A percentile compares a stretch with the other conserved stretches of the same genome.
These are phyloP conservation scores for Aureobasidium sp. DNA, from an alignment of 2,329 filamentous ascomycete species.

Conservation along the genomic window DNA sequence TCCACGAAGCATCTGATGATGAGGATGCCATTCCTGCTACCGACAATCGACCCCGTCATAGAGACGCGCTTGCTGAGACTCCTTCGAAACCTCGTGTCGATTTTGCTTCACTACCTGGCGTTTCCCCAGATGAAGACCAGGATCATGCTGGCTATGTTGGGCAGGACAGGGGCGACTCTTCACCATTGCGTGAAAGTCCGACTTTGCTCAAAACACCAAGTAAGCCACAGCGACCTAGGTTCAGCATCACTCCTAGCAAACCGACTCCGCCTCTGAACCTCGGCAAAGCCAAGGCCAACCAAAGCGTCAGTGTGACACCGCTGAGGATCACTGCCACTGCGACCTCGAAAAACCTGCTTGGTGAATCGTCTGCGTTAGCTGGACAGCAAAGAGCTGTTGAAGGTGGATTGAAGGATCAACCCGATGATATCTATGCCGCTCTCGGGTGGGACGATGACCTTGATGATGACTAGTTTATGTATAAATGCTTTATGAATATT, in stretches of 20 bases:
- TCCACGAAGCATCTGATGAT: slow-evolving; percentile 14
- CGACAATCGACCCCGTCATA: slow-evolving; percentile 10
- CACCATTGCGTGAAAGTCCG: neutral
- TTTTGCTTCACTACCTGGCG: neutral
- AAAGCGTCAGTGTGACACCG: slow-evolving; percentile 13
- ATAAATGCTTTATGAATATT: neutral
- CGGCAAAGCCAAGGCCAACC: neutral
- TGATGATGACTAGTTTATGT: slow-evolving; percentile 6
- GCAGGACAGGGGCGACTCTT: slow-evolving; percentile 6
- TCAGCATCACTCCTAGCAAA: neutral
- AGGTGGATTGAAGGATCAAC: neutral
- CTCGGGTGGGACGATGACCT: slow-evolving; percentile 38
- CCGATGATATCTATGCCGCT: slow-evolving; percentile 31
- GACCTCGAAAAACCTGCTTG: slow-evolving; percentile 21
- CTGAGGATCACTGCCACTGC: slow-evolving; percentile 12
- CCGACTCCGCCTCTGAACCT: neutral
- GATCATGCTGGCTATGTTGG: slow-evolving; percentile 10
- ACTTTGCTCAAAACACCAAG: slow-evolving; percentile 7
- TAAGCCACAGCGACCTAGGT: neutral
- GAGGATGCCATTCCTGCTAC: slow-evolving; percentile 16
- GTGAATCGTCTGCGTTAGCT: neutral
- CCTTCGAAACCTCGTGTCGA: neutral
- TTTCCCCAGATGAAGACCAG: slow-evolving; percentile 19
- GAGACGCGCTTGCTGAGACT: slow-evolving; percentile 17
- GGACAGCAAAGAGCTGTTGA: neutral